Evolutionary conservation across 345 rosid genomes (phyloP).

Genomic region (Bruguiera gymnorhiza): DNA sequence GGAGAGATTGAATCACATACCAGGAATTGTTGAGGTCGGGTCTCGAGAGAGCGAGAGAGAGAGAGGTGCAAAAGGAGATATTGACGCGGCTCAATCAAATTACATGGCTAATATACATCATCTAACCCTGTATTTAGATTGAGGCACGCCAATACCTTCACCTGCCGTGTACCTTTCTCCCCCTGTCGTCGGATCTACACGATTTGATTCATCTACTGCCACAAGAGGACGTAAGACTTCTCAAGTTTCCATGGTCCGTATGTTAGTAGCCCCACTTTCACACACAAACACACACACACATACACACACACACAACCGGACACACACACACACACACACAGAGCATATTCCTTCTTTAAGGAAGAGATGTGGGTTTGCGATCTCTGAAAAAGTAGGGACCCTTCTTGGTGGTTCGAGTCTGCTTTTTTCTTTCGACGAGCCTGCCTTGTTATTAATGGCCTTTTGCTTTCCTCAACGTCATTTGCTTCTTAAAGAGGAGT

Average conservation of each 20-base stretch:
- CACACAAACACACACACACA: no score
- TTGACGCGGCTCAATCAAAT: conserved; percentile 57
- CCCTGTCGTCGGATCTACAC: neutral
- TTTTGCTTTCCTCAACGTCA: neutral
- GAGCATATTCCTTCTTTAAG: neutral
- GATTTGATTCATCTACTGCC: neutral
- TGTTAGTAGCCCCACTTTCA: neutral
- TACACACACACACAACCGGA: no score
- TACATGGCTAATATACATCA: conserved; percentile 13
- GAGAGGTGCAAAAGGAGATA: conserved; percentile 30
- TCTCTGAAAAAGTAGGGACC: neutral
- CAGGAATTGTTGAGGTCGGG: neutral
- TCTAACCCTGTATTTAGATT: conserved; percentile 38
- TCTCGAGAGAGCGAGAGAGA: neutral
- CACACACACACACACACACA: no score
- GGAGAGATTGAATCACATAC: neutral
- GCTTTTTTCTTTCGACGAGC: neutral
- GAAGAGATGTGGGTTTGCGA: neutral
- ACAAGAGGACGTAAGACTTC: neutral
- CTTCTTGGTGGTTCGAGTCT: neutral
- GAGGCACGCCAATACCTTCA: conserved; percentile 48
- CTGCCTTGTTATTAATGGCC: neutral
- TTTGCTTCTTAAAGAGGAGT: neutral
- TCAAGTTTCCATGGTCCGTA: neutral
- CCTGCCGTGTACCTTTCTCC: conserved; percentile 13